Conservation (phyloP, 106 monocot genomes). For the Hemerocallis citrina region DNA sequence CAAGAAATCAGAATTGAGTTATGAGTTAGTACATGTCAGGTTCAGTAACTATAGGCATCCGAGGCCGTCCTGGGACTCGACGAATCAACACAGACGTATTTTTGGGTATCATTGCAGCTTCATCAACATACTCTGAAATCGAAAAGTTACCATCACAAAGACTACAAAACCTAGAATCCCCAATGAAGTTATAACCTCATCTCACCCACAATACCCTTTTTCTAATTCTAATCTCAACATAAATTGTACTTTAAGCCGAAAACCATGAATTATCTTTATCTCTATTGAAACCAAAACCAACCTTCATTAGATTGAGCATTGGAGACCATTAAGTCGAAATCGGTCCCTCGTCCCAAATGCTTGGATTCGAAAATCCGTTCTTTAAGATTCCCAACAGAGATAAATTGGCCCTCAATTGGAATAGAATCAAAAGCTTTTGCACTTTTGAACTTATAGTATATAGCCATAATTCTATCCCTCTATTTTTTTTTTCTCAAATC, state of each 20-base stretch:
- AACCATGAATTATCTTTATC: too few relatives aligned
- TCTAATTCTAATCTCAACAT: neutral
- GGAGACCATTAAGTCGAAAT: constrained; percentile 92
- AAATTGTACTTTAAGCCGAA: too few relatives aligned
- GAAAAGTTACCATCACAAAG: constrained; percentile 27
- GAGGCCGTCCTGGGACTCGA: constrained; percentile 80
- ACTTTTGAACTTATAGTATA: constrained; percentile 99
- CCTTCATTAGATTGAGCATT: constrained; percentile 97
- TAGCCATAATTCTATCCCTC: constrained; percentile 55
- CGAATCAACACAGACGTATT: constrained; percentile 94
- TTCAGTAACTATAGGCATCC: constrained; percentile 74
- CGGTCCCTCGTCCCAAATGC: constrained; percentile 91
- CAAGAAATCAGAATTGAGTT: too few relatives aligned
- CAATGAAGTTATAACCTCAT: neutral
- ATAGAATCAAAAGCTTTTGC: constrained; percentile 87
- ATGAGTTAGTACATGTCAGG: constrained; percentile 61
- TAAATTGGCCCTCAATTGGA: constrained; percentile 93
- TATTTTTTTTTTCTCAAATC: too few relatives aligned
- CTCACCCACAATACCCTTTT: neutral
- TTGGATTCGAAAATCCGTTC: constrained; percentile 96
- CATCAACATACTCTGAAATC: constrained; percentile 93
- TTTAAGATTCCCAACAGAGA: constrained; percentile 88
- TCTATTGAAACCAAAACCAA: constrained; percentile 71
- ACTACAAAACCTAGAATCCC: constrained; percentile 15
- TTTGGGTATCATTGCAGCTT: constrained; percentile 86